Evolutionary conservation across 1,139 yeast genomes (phyloP), one percentile per base, ranked within the genome.

Genomic region (Oligophagozyma castellii): DNA sequence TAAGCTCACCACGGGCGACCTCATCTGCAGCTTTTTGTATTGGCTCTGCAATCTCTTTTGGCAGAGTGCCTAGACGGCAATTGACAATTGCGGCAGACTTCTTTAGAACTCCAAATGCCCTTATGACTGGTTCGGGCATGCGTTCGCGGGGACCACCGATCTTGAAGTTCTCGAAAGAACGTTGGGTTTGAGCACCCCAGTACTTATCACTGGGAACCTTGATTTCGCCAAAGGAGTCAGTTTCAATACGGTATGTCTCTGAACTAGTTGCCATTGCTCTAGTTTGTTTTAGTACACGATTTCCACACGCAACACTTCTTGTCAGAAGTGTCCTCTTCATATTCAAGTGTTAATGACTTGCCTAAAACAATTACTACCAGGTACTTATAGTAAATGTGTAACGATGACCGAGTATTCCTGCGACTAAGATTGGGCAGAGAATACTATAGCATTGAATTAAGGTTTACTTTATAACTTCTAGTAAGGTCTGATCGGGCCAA

Each of bases 111-210:
- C 98, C 98, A 52, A 92, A 89, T 3, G 98, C 94, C 46, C 67
- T 70, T 44, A 89, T 76, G 35, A 89, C 67, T 20, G 98, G 95
- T 43, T 72, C 73, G 29, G 98, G 98, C 76, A 89, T 77, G 39
- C 70, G 69, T 51, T 92, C 96, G 40, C 86, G 73, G 16, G 68
- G 65, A 33, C 95, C 96, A 42, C 98, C 98, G 50, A 89, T 89
- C 58, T 84, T 80, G 66, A 89, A 89, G 67, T 89, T 89, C 60
- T 76, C 79, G 47, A 74, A 68, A 10, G 96, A 77, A 59, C 93
- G 72, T 57, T 92, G 95, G 36, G 98, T 89, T 63, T 89, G 98
- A 24, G 98, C 96, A 37, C 98, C 96, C 81, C 94, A 86, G 65
- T 86, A 86, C 54, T 73, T 75, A 51, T 78, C 67, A 36, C 70